Conservation (phyloP, 2,329 filamentous ascomycete genomes). For the Trematosphaeria pertusa region DNA sequence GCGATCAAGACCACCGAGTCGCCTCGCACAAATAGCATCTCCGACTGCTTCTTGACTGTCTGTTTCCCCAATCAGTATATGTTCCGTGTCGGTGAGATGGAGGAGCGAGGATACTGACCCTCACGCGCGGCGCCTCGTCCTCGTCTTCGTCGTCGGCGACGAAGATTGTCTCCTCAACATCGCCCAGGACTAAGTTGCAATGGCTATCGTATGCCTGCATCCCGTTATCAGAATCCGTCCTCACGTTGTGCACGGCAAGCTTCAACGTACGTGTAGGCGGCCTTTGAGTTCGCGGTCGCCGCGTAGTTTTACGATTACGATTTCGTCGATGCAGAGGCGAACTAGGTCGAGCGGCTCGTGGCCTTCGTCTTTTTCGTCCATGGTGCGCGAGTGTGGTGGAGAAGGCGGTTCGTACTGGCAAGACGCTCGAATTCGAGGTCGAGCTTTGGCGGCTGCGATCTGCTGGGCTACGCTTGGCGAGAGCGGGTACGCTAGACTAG, state of each 20-base stretch:
- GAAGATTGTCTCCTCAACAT: slow-evolving; percentile 97
- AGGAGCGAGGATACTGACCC: slow-evolving; percentile 21
- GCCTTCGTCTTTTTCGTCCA: slow-evolving; percentile 84
- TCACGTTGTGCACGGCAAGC: not conserved
- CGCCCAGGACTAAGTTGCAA: slow-evolving; percentile 94
- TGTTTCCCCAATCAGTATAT: slow-evolving; percentile 45
- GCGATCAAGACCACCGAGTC: slow-evolving; percentile 61
- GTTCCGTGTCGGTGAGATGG: too few species aligned
- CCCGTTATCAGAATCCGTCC: not conserved
- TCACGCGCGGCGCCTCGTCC: slow-evolving; percentile 63
- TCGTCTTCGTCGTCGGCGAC: slow-evolving; percentile 87
- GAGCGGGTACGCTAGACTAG: slow-evolving; percentile 7
- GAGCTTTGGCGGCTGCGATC: slow-evolving; percentile 22
- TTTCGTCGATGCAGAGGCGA: slow-evolving; percentile 90
- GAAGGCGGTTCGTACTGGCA: too few species aligned
- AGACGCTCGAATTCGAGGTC: slow-evolving; percentile 2
- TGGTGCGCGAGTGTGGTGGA: slow-evolving; percentile 50
- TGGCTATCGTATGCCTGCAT: slow-evolving; percentile 98
- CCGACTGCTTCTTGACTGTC: slow-evolving; percentile 95
- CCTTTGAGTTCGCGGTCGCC: slow-evolving; percentile 96
- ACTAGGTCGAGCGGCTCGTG: slow-evolving; percentile 95
- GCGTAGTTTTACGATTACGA: slow-evolving; percentile 95
- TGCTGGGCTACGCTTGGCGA: slow-evolving; percentile 20
- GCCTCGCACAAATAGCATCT: slow-evolving; percentile 95
- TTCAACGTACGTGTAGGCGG: slow-evolving; percentile 76